These are phyloP conservation scores for Macrocybe gigantea DNA, from an alignment of 768 basidiomycete genomes.

Conservation along the genomic window DNA sequence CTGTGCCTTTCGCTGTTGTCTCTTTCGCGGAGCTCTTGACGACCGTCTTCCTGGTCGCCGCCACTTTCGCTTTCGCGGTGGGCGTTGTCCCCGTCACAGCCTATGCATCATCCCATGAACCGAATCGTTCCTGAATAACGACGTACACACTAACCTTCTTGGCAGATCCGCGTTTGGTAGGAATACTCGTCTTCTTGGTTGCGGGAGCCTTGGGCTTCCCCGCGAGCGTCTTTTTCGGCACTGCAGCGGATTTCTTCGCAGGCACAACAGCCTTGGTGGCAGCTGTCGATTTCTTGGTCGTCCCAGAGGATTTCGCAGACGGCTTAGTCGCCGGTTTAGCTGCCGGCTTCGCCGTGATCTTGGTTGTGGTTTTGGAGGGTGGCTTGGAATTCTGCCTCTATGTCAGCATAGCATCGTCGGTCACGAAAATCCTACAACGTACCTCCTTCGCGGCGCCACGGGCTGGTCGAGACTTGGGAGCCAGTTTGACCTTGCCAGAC, in stretches of 20 bases:
- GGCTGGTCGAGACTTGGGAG: constrained; percentile 43
- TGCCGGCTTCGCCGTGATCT: no score
- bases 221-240: constrained; percentile 56
- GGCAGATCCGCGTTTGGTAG: constrained; percentile 4
- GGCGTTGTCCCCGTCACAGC: constrained; percentile 44
- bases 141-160: constrained; percentile 3
- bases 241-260: constrained; percentile 31
- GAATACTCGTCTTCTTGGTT: constrained; percentile 3
- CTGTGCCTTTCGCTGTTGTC: constrained; percentile 23
- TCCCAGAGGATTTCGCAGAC: constrained; percentile 28
- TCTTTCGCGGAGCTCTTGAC: constrained; percentile 21
- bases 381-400: constrained; percentile 39
- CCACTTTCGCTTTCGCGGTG: constrained; percentile 33
- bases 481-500: constrained; percentile 62
- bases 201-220: constrained; percentile 7
- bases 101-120: constrained; percentile 21
- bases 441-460: constrained; percentile 58
- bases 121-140: not conserved
- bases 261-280: constrained; percentile 22
- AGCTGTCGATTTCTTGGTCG: constrained; percentile 14
- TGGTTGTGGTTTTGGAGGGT: constrained; percentile 30
- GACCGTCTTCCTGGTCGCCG: constrained; percentile 27
- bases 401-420: constrained; percentile 2
- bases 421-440: constrained; percentile 6
- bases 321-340: constrained; percentile 18